Percentiles rank a stretch among this genome's conserved stretches.
Evolutionary conservation across 169 alveolate genomes (phyloP).

Genomic region (Sarcocystis neurona): DNA sequence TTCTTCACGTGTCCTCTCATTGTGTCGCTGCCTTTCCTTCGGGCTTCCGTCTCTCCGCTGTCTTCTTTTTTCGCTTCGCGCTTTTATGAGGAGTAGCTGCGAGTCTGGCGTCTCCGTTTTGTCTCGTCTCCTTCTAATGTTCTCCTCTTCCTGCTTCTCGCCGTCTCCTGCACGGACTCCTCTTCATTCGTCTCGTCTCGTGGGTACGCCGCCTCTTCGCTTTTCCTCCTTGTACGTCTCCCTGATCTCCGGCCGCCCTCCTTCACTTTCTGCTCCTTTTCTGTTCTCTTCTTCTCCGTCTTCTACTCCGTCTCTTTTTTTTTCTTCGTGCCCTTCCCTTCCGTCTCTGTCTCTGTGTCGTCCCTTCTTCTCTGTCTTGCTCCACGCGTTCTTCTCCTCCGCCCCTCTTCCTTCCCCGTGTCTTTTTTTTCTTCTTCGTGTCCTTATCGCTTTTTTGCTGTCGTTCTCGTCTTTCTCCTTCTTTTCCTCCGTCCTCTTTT

Average conservation of each 20-base stretch:
- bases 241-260: too few species aligned
- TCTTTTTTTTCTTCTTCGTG: neutral
- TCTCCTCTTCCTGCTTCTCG: too few species aligned
- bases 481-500: neutral
- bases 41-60: neutral
- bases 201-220: too few species aligned
- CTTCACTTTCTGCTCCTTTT: neutral
- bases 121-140: too few species aligned
- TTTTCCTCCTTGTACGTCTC: too few species aligned
- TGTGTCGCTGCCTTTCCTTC: neutral
- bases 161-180: neutral
- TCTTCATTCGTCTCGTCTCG: neutral
- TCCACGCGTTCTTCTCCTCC: neutral
- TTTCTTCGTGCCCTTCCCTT: neutral
- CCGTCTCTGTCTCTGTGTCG: neutral
- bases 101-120: too few species aligned
- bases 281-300: neutral
- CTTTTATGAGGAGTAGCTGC: too few species aligned
- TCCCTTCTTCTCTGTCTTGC: neutral
- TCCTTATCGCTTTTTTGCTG: too few species aligned
- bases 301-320: neutral
- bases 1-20: neutral
- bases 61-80: too few species aligned
- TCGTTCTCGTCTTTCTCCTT: constrained; percentile 12
- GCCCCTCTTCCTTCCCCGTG: neutral